These are phyloP conservation scores for Yamadazyma buinensis DNA, from an alignment of 1,139 yeast species.

Conservation along the genomic window DNA sequence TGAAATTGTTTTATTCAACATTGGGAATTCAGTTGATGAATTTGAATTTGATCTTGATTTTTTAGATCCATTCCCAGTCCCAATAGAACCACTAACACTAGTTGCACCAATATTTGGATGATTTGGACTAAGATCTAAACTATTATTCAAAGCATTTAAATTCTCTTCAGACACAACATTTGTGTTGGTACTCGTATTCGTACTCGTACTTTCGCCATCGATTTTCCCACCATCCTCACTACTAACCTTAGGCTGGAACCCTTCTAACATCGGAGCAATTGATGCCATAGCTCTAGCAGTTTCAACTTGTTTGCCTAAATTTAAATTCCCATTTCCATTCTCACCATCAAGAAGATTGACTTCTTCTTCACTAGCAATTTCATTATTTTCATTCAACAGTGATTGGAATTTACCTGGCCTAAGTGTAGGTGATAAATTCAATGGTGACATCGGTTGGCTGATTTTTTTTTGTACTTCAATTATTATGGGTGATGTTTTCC, in stretches of 20 bases:
- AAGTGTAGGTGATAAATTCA: constrained; percentile 15
- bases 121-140: neutral
- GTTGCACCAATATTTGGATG: neutral
- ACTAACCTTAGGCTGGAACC: constrained; percentile 68
- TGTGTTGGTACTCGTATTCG: too few relatives aligned
- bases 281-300: constrained; percentile 67
- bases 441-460: constrained; percentile 32
- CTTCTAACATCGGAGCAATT: constrained; percentile 72
- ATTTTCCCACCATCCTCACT: constrained; percentile 38
- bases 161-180: constrained; percentile 1
- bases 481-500: constrained; percentile 6
- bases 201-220: neutral
- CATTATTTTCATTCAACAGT: too few relatives aligned
- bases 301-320: too few relatives aligned
- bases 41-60: constrained; percentile 22
- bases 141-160: neutral
- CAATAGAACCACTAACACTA: neutral
- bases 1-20: constrained; percentile 34
- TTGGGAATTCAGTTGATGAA: constrained; percentile 17
- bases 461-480: constrained; percentile 13
- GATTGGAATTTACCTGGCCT: too few relatives aligned
- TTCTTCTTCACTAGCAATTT: neutral
- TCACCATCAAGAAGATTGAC: too few relatives aligned
- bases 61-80: neutral
- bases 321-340: constrained; percentile 1